These are phyloP conservation scores for Camelina neglecta DNA, from an alignment of 345 rosid species.

Conservation along the genomic window DNA sequence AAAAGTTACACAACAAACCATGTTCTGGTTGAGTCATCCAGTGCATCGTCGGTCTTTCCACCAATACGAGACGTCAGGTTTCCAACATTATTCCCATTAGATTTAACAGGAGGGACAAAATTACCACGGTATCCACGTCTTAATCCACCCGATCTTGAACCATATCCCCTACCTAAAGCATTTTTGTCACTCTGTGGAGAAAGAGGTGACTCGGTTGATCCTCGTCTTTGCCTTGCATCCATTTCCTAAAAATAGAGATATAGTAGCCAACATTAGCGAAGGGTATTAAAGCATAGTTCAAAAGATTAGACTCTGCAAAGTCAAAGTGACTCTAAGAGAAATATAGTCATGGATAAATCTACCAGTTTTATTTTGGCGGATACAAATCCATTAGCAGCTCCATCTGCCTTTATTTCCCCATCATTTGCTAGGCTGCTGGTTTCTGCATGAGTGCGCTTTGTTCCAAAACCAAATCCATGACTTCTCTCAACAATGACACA, in stretches of 20 bases:
- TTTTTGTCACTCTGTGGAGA: slow-evolving; percentile 69
- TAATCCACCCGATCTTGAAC: slow-evolving; percentile 64
- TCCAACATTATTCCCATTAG: slow-evolving; percentile 68
- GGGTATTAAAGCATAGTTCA: slow-evolving; percentile 24
- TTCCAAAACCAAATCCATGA: slow-evolving; percentile 49
- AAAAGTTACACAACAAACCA: slow-evolving; percentile 56
- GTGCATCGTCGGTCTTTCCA: slow-evolving; percentile 81
- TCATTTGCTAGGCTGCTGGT: slow-evolving; percentile 53
- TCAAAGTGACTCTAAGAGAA: slow-evolving; percentile 5
- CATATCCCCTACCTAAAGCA: slow-evolving; percentile 56
- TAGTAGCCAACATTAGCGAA: slow-evolving; percentile 33
- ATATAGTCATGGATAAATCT: slow-evolving; percentile 16
- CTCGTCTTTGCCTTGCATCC: slow-evolving; percentile 73
- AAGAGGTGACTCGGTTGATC: slow-evolving; percentile 64
- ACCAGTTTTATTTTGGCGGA: slow-evolving; percentile 92
- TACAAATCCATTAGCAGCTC: slow-evolving; percentile 72
- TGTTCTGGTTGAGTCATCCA: slow-evolving; percentile 83
- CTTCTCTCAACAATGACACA: slow-evolving; percentile 60
- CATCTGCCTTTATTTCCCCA: slow-evolving; percentile 56
- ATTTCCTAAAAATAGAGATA: slow-evolving; percentile 63
- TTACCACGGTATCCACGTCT: slow-evolving; percentile 81
- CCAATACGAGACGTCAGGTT: slow-evolving; percentile 64
- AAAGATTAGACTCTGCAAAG: slow-evolving; percentile 8
- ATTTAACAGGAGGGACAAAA: slow-evolving; percentile 87
- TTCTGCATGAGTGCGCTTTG: slow-evolving; percentile 68